Conservation (phyloP, 2,329 filamentous ascomycete genomes). For the Pyrenochaeta sp. region DNA sequence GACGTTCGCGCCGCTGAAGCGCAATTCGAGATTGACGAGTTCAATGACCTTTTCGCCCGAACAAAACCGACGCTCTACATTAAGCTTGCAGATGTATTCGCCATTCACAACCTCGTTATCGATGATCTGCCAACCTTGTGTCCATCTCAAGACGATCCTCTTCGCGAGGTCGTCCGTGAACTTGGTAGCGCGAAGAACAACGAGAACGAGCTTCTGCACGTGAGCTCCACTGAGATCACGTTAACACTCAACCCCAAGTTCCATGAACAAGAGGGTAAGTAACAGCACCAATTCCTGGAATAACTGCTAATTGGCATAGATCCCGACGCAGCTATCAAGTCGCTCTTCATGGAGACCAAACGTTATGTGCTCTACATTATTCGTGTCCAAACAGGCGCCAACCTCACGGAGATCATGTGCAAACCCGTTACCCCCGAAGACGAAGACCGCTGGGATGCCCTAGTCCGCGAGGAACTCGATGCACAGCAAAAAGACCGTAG, state of each 20-base stretch:
- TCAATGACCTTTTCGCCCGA: constrained; percentile 96
- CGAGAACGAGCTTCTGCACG: constrained; percentile 88
- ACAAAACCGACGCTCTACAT: constrained; percentile 99
- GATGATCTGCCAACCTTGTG: constrained; percentile 81
- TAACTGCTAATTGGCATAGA: constrained; percentile 61
- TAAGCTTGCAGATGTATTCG: constrained; percentile 97
- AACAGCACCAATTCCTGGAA: background rate
- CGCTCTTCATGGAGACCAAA: constrained; percentile 98
- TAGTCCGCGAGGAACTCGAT: constrained; percentile 82
- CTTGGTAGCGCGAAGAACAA: constrained; percentile 96
- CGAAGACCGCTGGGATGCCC: constrained; percentile 82
- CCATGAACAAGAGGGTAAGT: constrained; percentile 77
- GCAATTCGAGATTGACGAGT: constrained; percentile 98
- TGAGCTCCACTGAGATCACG: constrained; percentile 87
- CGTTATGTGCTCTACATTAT: constrained; percentile 98
- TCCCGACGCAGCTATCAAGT: constrained; percentile 89
- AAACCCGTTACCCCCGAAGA: constrained; percentile 88
- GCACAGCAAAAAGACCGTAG: constrained; percentile 53
- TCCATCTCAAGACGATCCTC: constrained; percentile 81
- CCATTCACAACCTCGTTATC: constrained; percentile 88
- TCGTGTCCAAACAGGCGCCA: constrained; percentile 88
- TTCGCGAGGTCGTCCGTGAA: constrained; percentile 91
- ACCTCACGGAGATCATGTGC: constrained; percentile 93
- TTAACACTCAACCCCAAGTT: constrained; percentile 90
- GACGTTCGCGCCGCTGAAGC: constrained; percentile 85